These are phyloP conservation scores for Imleria badia DNA, from an alignment of 768 basidiomycete genomes.

Conservation along the genomic window DNA sequence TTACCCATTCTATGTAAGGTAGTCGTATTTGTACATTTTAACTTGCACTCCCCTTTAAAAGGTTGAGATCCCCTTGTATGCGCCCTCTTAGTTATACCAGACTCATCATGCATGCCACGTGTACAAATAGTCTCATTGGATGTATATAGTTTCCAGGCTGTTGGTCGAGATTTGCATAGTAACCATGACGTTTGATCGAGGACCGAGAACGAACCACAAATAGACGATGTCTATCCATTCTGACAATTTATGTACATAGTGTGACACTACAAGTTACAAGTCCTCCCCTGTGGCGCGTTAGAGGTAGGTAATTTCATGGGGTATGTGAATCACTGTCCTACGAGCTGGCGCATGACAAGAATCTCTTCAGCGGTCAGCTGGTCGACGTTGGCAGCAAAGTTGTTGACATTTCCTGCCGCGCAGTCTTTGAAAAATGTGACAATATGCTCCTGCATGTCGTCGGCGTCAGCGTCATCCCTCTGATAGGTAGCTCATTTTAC, in stretches of 20 bases:
- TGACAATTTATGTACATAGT: constrained; percentile 8
- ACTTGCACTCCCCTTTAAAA: neutral
- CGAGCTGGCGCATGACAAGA: constrained; percentile 55
- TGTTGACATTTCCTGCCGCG: constrained; percentile 57
- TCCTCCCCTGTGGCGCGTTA: too few relatives aligned
- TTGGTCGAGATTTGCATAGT: neutral
- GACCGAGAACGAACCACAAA: neutral
- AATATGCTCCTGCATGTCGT: constrained; percentile 56
- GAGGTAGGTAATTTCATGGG: neutral
- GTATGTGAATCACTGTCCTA: constrained; percentile 29
- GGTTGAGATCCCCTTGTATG: neutral
- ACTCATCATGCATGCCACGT: neutral
- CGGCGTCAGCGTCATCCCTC: neutral
- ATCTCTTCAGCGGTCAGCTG: constrained; percentile 73
- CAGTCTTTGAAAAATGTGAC: constrained; percentile 68
- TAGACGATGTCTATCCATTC: neutral
- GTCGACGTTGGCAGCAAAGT: constrained; percentile 62
- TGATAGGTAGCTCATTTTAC: constrained; percentile 32
- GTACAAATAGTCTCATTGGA: neutral
- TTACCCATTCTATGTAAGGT: neutral
- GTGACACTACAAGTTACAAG: constrained; percentile 14
- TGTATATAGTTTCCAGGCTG: neutral
- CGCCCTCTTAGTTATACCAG: too few relatives aligned
- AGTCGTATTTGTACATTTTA: neutral
- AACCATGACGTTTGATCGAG: too few relatives aligned